Evolutionary conservation across 2,329 filamentous ascomycete genomes (phyloP).

Genomic region (Penicillium sclerotigenum): DNA sequence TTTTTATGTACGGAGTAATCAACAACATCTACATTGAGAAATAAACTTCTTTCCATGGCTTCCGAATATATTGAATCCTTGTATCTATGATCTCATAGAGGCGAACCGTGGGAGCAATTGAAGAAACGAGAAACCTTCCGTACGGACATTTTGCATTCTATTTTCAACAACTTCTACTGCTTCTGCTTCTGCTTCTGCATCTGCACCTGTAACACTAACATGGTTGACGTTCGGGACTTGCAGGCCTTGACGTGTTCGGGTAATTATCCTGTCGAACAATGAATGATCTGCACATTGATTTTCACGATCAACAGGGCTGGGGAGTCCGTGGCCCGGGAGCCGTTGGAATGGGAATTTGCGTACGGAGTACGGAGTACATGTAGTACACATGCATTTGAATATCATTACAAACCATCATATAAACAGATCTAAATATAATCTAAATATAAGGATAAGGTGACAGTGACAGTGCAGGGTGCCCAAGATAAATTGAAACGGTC

Average conservation of each 20-base stretch:
- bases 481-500: background rate
- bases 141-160: background rate
- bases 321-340: background rate
- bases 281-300: slow-evolving; percentile 6
- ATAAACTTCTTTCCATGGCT: background rate
- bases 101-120: no score
- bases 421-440: no score
- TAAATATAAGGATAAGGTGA: background rate
- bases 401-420: no score
- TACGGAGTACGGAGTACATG: no score
- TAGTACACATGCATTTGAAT: background rate
- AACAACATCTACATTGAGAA: background rate
- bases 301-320: slow-evolving; percentile 14
- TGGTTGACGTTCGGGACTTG: slow-evolving; percentile 8
- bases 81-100: background rate
- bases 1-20: background rate
- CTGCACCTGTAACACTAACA: slow-evolving; percentile 9
- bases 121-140: no score
- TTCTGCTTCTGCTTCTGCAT: background rate
- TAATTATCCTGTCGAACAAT: background rate
- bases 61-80: background rate
- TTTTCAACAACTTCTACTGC: background rate
- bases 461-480: slow-evolving; percentile 35
- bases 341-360: background rate
- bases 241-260: slow-evolving; percentile 5